Evolutionary conservation across 345 rosid species (phyloP).

Genomic region (Eucalyptus lansdowneana): DNA sequence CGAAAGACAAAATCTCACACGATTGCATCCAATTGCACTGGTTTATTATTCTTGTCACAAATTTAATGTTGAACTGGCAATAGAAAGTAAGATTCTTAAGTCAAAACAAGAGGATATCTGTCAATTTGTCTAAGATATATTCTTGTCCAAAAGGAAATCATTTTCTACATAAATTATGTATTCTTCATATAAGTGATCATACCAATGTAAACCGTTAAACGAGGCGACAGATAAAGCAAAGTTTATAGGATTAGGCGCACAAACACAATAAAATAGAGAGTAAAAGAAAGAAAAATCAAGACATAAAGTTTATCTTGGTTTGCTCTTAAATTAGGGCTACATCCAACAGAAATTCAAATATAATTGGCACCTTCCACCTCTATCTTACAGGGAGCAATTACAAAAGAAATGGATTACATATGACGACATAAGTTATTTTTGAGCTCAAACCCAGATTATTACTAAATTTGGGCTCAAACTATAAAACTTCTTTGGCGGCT

Average conservation of each 20-base stretch:
- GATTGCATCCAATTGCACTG: background rate
- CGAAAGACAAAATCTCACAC: background rate
- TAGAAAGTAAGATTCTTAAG: background rate
- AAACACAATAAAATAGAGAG: no score
- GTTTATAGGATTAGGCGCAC: no score
- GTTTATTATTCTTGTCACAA: background rate
- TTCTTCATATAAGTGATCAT: no score
- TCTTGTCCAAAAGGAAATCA: background rate
- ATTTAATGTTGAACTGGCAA: background rate
- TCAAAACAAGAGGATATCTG: background rate
- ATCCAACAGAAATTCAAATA: no score
- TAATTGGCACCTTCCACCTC: no score
- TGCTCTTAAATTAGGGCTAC: no score
- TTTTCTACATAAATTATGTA: background rate
- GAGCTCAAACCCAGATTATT: no score
- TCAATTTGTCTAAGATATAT: background rate
- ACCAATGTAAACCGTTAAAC: accelerated
- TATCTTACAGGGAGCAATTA: no score
- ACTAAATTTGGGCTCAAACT: no score
- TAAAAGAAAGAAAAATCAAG: no score
- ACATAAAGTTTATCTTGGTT: no score
- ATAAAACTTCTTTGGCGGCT: accelerated
- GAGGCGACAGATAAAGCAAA: accelerated
- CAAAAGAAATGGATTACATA: no score
- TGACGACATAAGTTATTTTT: accelerated